Evolutionary conservation across 2,329 filamentous ascomycete species (phyloP).

Genomic region (Colletotrichum simmondsii): DNA sequence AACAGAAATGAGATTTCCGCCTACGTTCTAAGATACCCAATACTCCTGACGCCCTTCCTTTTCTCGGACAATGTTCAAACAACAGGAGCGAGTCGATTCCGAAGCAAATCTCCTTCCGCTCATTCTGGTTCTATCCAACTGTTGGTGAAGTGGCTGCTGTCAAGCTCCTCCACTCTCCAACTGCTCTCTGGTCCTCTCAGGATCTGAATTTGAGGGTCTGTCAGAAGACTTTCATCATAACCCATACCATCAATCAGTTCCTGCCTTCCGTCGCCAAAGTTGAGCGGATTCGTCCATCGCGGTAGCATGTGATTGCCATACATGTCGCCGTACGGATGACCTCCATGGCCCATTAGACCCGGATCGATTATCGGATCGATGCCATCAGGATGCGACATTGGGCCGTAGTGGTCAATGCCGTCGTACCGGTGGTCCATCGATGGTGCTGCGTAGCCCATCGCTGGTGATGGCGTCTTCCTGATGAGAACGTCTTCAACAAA

Average conservation of each 20-base stretch:
- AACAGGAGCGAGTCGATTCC: not conserved
- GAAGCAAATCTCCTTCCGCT: not conserved
- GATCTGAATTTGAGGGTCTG: conserved; percentile 38
- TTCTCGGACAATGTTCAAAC: not conserved
- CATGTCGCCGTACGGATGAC: conserved; percentile 27
- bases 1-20: not conserved
- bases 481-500: conserved; percentile 44
- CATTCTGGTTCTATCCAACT: conserved; percentile 44
- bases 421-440: conserved; percentile 30
- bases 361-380: conserved; percentile 36
- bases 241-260: conserved; percentile 35
- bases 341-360: conserved; percentile 32
- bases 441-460: conserved; percentile 34
- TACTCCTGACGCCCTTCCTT: conserved; percentile 4
- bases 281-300: conserved; percentile 30
- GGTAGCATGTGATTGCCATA: conserved; percentile 30
- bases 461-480: conserved; percentile 47
- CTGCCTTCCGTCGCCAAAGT: conserved; percentile 22
- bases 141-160: conserved; percentile 42
- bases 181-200: conserved; percentile 45
- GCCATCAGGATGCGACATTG: conserved; percentile 32
- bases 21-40: not conserved
- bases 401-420: conserved; percentile 33
- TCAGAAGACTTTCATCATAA: conserved; percentile 36
- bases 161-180: conserved; percentile 49